These are phyloP conservation scores for Sclerotinia sclerotiorum DNA, from an alignment of 2,329 filamentous ascomycete species.

Conservation along the genomic window DNA sequence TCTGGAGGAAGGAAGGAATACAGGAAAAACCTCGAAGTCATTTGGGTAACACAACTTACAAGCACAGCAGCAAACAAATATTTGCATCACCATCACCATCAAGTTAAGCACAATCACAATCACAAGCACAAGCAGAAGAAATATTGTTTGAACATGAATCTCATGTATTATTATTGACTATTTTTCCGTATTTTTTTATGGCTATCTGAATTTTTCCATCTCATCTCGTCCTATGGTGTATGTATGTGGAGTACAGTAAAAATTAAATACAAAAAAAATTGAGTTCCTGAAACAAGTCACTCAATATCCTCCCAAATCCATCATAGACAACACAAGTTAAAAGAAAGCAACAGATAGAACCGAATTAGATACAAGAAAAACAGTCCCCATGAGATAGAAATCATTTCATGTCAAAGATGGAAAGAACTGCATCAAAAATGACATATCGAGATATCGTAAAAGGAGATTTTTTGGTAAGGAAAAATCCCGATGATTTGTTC, in stretches of 20 bases:
- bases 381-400: not conserved
- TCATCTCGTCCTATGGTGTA: slow-evolving; percentile 10
- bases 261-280: slow-evolving; percentile 4
- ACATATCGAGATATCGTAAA: slow-evolving; percentile 1
- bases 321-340: slow-evolving; percentile 8
- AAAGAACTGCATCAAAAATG: slow-evolving; percentile 13
- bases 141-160: slow-evolving; percentile 11
- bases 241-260: slow-evolving; percentile 5
- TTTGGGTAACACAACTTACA: not conserved
- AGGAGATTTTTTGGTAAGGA: slow-evolving; percentile 7
- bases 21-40: not conserved
- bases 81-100: slow-evolving; percentile 14
- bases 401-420: slow-evolving; percentile 3
- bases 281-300: not conserved
- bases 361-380: slow-evolving; percentile 21
- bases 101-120: not conserved
- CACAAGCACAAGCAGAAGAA: not conserved
- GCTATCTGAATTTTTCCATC: slow-evolving; percentile 11
- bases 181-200: not conserved
- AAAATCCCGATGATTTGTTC: slow-evolving; percentile 19
- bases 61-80: slow-evolving; percentile 8
- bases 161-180: slow-evolving; percentile 7
- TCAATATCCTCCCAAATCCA: slow-evolving; percentile 11
- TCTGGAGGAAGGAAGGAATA: not conserved
- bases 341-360: slow-evolving; percentile 12